A percentile compares a stretch with the other conserved stretches of the same genome.
Evolutionary conservation across 2,329 filamentous ascomycete species (phyloP).

Genomic region (Arthrobotrys conoides): DNA sequence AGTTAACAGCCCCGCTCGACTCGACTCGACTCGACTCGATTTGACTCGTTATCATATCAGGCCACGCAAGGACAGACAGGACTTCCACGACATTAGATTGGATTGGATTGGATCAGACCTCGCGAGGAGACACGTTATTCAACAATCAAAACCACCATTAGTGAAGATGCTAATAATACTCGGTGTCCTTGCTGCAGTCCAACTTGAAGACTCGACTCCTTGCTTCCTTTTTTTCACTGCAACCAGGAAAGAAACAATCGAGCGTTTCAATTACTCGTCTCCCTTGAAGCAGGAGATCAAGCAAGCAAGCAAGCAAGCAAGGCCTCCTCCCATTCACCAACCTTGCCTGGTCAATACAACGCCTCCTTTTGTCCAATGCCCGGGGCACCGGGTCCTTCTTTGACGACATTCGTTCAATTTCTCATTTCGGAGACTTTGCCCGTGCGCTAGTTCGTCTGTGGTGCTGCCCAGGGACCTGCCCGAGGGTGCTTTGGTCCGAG

Average conservation of each 20-base stretch:
- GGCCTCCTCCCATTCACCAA: slow-evolving; percentile 21
- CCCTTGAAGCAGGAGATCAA: slow-evolving; percentile 38
- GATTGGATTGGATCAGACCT: slow-evolving; percentile 7
- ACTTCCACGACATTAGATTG: neutral
- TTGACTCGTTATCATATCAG: slow-evolving; percentile 24
- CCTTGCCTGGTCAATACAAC: slow-evolving; percentile 39
- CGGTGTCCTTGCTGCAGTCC: slow-evolving; percentile 19
- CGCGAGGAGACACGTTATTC: slow-evolving; percentile 21
- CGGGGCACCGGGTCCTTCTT: slow-evolving; percentile 38
- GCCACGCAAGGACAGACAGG: slow-evolving; percentile 24
- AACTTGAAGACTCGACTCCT: slow-evolving; percentile 3
- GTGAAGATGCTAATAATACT: slow-evolving; percentile 4
- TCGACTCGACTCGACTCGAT: neutral
- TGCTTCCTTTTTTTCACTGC: slow-evolving; percentile 8
- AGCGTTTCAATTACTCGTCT: slow-evolving; percentile 43
- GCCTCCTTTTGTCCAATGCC: slow-evolving; percentile 41
- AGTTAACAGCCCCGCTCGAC: slow-evolving; percentile 5
- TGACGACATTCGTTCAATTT: slow-evolving; percentile 45
- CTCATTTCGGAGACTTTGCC: slow-evolving; percentile 61
- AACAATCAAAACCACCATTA: neutral
- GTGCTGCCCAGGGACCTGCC: slow-evolving; percentile 28
- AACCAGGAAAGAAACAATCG: slow-evolving; percentile 22
- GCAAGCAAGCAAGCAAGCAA: slow-evolving; percentile 33
- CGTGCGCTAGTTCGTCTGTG: slow-evolving; percentile 30
- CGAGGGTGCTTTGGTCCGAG: slow-evolving; percentile 41